Conservation (phyloP, 371 early-diverging fungal genomes). For the Amoeboaphelidium occidentale region DNA sequence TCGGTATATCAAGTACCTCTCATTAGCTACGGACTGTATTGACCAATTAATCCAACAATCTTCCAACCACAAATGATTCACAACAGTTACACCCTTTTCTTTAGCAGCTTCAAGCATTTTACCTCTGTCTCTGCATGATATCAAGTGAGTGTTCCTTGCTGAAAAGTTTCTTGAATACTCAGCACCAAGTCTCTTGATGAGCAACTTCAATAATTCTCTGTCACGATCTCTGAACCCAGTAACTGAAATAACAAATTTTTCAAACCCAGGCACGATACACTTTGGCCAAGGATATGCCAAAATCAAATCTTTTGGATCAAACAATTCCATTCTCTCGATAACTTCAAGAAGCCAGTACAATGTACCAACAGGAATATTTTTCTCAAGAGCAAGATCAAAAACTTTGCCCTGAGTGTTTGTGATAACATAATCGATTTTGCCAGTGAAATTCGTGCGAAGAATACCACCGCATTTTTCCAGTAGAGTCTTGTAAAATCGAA, state of each 20-base stretch:
- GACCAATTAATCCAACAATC: neutral
- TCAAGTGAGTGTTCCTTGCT: neutral
- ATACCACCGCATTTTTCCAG: no score
- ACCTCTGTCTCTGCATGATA: neutral
- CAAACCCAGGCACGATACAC: no score
- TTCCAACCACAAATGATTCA: neutral
- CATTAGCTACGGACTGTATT: neutral
- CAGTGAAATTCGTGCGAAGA: no score
- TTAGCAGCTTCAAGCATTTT: neutral
- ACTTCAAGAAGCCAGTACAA: no score
- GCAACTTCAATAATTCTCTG: neutral
- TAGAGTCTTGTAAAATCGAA: no score
- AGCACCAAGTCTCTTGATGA: neutral
- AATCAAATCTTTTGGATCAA: no score
- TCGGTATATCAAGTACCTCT: neutral
- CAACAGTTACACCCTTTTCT: neutral
- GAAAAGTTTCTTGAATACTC: neutral
- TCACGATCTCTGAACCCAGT: neutral
- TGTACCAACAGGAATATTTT: no score
- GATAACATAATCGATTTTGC: no score
- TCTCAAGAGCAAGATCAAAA: no score
- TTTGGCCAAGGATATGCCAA: no score
- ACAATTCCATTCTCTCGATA: no score
- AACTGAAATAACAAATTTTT: neutral
- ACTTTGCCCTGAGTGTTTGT: no score